Evolutionary conservation across 805 yeast species (phyloP).

Genomic region (Hermanozyma aechmeae): DNA sequence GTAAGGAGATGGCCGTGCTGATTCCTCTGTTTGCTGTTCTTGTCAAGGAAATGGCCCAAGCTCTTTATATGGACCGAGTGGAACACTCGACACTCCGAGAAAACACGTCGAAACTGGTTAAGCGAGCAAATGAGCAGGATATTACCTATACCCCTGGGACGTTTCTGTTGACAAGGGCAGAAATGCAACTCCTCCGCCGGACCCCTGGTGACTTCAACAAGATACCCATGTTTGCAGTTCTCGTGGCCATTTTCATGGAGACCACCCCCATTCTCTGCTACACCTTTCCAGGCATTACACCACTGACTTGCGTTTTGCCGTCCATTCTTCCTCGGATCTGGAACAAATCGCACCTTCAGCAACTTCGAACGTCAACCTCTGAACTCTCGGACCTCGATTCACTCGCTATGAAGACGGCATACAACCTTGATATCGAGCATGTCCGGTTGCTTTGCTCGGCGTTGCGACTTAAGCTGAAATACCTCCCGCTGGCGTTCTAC

Average conservation of each 20-base stretch:
- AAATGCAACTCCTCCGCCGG: conserved; percentile 43
- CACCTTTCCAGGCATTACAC: conserved; percentile 44
- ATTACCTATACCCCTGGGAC: too few species aligned
- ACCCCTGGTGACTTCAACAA: conserved; percentile 42
- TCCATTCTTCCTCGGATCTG: conserved; percentile 28
- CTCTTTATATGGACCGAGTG: conserved; percentile 25
- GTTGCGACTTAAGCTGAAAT: conserved; percentile 30
- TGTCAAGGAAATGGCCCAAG: conserved; percentile 24
- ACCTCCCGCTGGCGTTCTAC: conserved; percentile 28
- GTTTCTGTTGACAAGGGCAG: conserved; percentile 38
- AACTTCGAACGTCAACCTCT: too few species aligned
- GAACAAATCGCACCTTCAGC: too few species aligned
- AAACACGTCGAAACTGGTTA: background rate
- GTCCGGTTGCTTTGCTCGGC: conserved; percentile 25
- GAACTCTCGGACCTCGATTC: conserved; percentile 6
- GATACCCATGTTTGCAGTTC: conserved; percentile 42
- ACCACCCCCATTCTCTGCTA: conserved; percentile 45
- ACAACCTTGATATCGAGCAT: conserved; percentile 31
- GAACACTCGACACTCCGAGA: conserved; percentile 13
- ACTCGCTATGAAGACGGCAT: conserved; percentile 37
- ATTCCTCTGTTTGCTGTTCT: conserved; percentile 27
- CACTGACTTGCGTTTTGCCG: conserved; percentile 51
- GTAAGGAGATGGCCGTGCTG: conserved; percentile 16
- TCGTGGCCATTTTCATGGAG: conserved; percentile 44
- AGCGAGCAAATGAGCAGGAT: too few species aligned